Conservation (phyloP, 2,329 filamentous ascomycete genomes). For the Alternaria consortialis region DNA sequence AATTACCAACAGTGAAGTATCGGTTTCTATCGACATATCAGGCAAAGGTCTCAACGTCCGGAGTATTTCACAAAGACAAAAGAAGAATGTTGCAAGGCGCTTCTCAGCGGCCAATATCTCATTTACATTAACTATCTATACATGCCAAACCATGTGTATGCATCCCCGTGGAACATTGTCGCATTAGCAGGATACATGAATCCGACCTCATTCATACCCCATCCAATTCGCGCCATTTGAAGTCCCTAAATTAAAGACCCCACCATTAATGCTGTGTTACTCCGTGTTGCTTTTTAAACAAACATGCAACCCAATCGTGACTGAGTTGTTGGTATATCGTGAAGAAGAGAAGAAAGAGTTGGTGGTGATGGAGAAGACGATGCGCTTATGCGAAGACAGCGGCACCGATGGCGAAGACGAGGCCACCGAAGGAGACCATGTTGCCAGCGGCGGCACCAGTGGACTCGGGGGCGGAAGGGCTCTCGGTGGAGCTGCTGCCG, state of each 20-base stretch:
- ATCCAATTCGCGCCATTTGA: neutral
- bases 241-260: conserved; percentile 10
- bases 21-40: too few relatives aligned
- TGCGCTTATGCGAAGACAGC: conserved; percentile 41
- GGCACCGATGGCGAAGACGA: conserved; percentile 40
- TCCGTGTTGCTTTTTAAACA: conserved; percentile 15
- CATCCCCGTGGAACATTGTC: conserved; percentile 5
- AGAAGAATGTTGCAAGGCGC: neutral
- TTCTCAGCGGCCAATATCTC: neutral
- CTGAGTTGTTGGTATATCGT: conserved; percentile 11
- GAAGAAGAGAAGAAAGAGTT: conserved; percentile 9
- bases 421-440: conserved; percentile 41
- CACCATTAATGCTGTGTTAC: conserved; percentile 17
- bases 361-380: neutral
- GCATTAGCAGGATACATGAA: conserved; percentile 12
- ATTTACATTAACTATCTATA: conserved; percentile 9
- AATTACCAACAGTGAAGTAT: neutral
- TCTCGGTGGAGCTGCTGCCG: conserved; percentile 20
- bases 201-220: conserved; percentile 2
- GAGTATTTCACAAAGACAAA: too few relatives aligned
- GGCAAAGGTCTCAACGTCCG: too few relatives aligned
- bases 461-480: conserved; percentile 20
- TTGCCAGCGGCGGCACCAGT: conserved; percentile 39
- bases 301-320: conserved; percentile 14
- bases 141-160: conserved; percentile 3